Percentiles rank a stretch among this genome's conserved stretches.
phyloP scores from a whole-genome alignment of 495 filamentous ascomycete genomes.

The Neurospora sp. region DNA sequence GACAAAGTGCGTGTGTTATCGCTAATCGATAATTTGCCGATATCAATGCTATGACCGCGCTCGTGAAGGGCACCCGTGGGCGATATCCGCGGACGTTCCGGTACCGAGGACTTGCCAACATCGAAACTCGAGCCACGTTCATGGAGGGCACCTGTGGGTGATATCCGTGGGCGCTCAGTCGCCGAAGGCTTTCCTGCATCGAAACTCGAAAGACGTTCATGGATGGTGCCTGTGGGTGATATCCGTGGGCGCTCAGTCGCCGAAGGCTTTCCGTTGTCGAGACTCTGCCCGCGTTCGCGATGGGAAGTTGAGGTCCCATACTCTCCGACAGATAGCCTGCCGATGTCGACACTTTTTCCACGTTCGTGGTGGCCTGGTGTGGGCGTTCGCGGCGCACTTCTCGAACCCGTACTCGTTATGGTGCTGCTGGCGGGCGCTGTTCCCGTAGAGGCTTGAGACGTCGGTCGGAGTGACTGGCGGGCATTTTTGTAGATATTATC shows the following conservation, averaged over 20 bases:
- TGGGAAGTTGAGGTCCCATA: conserved; percentile 10
- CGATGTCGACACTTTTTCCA: conserved; percentile 41
- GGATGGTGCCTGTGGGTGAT: conserved; percentile 19
- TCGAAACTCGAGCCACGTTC: conserved; percentile 43
- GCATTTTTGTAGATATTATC: conserved; percentile 55
- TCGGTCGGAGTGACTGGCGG: conserved; percentile 67
- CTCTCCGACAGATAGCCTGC: conserved; percentile 32
- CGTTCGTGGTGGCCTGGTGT: conserved; percentile 27
- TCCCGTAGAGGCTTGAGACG: conserved; percentile 56
- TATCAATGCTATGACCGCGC: conserved; percentile 42
- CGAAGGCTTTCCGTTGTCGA: conserved; percentile 40
- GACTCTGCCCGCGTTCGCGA: conserved; percentile 39
- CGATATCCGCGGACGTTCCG: conserved; percentile 24
- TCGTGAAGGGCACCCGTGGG: conserved; percentile 25
- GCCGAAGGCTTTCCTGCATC: conserved; percentile 38
- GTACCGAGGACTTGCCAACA: conserved; percentile 33
- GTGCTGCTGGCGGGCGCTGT: conserved; percentile 18
- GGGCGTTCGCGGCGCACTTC: not conserved
- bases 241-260: conserved; percentile 23
- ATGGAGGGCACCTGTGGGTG: conserved; percentile 20
- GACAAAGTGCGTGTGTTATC: conserved; percentile 26
- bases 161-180: conserved; percentile 25
- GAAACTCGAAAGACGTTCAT: conserved; percentile 40
- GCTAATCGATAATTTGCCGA: conserved; percentile 34
- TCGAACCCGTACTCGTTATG: conserved; percentile 9